phyloP scores from a whole-genome alignment of 768 basidiomycete genomes.

The Suillus weaverae region DNA sequence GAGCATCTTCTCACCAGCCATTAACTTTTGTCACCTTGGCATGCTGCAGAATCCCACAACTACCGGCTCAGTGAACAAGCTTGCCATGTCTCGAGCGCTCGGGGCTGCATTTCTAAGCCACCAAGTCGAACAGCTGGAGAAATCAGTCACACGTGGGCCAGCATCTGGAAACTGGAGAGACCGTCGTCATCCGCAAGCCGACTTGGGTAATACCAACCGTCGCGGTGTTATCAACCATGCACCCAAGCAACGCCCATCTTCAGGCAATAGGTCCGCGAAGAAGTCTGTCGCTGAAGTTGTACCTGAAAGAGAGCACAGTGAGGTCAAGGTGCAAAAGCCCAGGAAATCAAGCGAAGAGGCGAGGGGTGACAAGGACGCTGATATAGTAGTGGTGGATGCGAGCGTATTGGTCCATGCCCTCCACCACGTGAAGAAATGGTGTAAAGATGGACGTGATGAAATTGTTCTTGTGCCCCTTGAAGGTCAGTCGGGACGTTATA shows the following conservation, averaged over 20 bases:
- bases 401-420: constrained; percentile 80
- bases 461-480: constrained; percentile 84
- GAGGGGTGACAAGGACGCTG: constrained; percentile 57
- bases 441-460: constrained; percentile 73
- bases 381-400: constrained; percentile 76
- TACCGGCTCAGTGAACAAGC: constrained; percentile 47
- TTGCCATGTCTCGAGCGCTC: constrained; percentile 84
- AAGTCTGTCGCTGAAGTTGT: constrained; percentile 20
- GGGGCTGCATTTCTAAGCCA: constrained; percentile 87
- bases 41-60: constrained; percentile 23
- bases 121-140: constrained; percentile 87
- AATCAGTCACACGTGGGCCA: constrained; percentile 57
- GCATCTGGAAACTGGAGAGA: constrained; percentile 65
- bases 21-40: not conserved
- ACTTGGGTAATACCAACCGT: constrained; percentile 17
- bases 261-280: constrained; percentile 23
- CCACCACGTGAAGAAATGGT: constrained; percentile 81
- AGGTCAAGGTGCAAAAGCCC: constrained; percentile 16
- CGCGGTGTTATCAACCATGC: constrained; percentile 18
- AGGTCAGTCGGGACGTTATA: constrained; percentile 49
- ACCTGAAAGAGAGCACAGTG: constrained; percentile 21
- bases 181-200: constrained; percentile 33
- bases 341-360: constrained; percentile 30
- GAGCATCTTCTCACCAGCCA: not conserved
- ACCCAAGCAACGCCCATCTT: constrained; percentile 24